Percentiles rank a stretch among this genome's conserved stretches.
These are phyloP conservation scores for Inonotus hispidus DNA, from an alignment of 1,284 basidiomycete species.

Conservation along the genomic window DNA sequence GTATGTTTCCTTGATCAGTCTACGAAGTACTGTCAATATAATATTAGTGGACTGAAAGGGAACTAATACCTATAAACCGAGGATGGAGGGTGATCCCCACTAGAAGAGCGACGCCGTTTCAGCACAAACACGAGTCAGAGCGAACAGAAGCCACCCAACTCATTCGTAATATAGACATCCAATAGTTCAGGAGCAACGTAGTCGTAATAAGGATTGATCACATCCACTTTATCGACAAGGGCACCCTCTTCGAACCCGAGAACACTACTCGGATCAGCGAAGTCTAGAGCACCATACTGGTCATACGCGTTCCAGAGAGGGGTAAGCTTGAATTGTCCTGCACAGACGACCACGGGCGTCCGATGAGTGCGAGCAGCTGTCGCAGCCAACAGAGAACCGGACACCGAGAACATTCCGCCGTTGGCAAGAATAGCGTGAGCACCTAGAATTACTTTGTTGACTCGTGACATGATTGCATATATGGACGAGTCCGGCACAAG, in stretches of 20 bases:
- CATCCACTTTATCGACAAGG: conserved; percentile 80
- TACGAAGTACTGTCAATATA: conserved; percentile 27
- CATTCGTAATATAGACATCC: conserved; percentile 94
- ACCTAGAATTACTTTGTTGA: conserved; percentile 93
- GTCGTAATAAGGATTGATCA: conserved; percentile 91
- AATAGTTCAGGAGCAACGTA: conserved; percentile 91
- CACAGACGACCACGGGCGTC: conserved; percentile 91
- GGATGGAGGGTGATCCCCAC: conserved; percentile 88
- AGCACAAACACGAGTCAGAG: conserved; percentile 9
- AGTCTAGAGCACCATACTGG: conserved; percentile 82
- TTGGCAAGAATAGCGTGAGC: conserved; percentile 94
- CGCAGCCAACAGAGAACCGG: conserved; percentile 80
- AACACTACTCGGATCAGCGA: conserved; percentile 81
- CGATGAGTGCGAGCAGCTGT: conserved; percentile 89
- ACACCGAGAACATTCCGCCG: conserved; percentile 88
- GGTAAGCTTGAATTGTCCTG: conserved; percentile 95
- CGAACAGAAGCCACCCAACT: conserved; percentile 51
- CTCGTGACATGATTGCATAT: conserved; percentile 93
- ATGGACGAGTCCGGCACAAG: conserved; percentile 94
- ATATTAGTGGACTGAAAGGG: not conserved
- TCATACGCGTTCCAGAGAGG: conserved; percentile 92
- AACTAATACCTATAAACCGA: conserved; percentile 73
- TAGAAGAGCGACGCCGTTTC: conserved; percentile 28
- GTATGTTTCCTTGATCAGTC: conserved; percentile 85
- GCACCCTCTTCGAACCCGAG: conserved; percentile 76